Conservation (phyloP, 75 land plant genomes). For the Azolla pinnata region DNA sequence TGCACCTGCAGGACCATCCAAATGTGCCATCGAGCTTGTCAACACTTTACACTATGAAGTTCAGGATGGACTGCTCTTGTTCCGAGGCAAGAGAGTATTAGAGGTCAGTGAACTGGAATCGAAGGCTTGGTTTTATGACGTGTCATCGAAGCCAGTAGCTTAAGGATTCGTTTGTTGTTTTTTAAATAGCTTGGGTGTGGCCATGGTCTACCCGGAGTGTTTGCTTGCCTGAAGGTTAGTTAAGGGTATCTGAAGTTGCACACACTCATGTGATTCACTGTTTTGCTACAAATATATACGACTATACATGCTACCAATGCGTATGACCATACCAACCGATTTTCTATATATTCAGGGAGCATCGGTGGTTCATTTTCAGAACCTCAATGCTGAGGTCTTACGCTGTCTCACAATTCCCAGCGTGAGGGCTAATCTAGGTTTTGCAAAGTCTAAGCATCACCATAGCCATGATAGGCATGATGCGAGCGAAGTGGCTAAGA, state of each 20-base stretch:
- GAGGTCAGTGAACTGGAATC: constrained; percentile 54
- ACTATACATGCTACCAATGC: no score
- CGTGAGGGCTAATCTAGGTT: constrained; percentile 58
- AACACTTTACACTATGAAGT: constrained; percentile 51
- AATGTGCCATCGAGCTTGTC: constrained; percentile 63
- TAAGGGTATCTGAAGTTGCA: no score
- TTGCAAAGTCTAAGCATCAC: no score
- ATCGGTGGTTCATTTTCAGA: constrained; percentile 73
- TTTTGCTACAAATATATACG: no score
- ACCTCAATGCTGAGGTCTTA: constrained; percentile 91
- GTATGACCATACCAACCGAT: background rate
- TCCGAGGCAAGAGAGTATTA: constrained; percentile 71
- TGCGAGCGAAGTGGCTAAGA: constrained; percentile 7
- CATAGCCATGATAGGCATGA: constrained; percentile 12
- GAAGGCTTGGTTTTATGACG: constrained; percentile 18
- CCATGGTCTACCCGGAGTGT: constrained; percentile 95
- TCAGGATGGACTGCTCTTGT: constrained; percentile 46
- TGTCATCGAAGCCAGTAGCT: background rate
- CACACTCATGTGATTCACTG: no score
- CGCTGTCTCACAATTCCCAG: constrained; percentile 74
- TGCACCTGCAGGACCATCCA: constrained; percentile 73
- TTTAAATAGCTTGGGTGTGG: constrained; percentile 85
- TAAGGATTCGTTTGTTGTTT: background rate
- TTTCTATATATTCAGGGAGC: constrained; percentile 53
- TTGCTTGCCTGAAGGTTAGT: constrained; percentile 74